Percentiles rank a stretch among this genome's conserved stretches.
Conservation (phyloP, 2,329 filamentous ascomycete genomes). For the Claviceps arundinis region DNA sequence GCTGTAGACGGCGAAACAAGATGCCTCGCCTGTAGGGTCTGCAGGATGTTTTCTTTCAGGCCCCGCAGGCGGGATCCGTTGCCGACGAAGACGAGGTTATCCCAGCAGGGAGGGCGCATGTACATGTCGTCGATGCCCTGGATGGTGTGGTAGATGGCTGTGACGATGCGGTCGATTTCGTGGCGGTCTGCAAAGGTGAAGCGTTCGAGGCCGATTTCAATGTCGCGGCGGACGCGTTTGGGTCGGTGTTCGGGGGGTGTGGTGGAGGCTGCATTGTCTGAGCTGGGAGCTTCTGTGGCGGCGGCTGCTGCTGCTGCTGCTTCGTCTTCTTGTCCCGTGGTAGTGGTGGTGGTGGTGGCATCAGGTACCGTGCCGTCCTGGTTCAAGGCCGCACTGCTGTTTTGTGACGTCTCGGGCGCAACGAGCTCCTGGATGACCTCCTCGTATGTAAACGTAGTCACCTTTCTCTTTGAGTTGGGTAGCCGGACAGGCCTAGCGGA, state of each 20-base stretch:
- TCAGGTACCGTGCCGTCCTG: background rate
- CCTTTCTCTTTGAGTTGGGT: constrained; percentile 58
- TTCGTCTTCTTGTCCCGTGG: constrained; percentile 2
- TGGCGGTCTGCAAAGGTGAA: constrained; percentile 55
- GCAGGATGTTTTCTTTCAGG: constrained; percentile 78
- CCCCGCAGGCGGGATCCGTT: constrained; percentile 65
- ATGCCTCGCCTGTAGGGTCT: constrained; percentile 68
- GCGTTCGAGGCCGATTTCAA: constrained; percentile 66
- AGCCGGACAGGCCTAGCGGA: constrained; percentile 45
- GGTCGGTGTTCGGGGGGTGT: constrained; percentile 33
- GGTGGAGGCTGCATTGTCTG: constrained; percentile 11
- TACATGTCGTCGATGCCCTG: constrained; percentile 72
- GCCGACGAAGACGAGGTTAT: constrained; percentile 80
- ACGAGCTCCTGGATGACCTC: constrained; percentile 48
- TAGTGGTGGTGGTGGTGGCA: background rate
- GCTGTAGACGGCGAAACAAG: constrained; percentile 84
- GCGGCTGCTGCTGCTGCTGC: constrained; percentile 4
- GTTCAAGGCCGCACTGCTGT: constrained; percentile 4
- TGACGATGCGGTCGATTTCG: constrained; percentile 72
- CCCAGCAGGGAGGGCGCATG: constrained; percentile 80
- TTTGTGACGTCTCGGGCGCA: constrained; percentile 21
- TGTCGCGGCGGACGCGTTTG: constrained; percentile 48
- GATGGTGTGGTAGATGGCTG: constrained; percentile 71
- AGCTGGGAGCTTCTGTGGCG: background rate
- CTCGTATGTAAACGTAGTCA: constrained; percentile 62